These are phyloP conservation scores for Pythium utonaiense DNA, from an alignment of 352 stramenopile genomes.

Conservation along the genomic window DNA sequence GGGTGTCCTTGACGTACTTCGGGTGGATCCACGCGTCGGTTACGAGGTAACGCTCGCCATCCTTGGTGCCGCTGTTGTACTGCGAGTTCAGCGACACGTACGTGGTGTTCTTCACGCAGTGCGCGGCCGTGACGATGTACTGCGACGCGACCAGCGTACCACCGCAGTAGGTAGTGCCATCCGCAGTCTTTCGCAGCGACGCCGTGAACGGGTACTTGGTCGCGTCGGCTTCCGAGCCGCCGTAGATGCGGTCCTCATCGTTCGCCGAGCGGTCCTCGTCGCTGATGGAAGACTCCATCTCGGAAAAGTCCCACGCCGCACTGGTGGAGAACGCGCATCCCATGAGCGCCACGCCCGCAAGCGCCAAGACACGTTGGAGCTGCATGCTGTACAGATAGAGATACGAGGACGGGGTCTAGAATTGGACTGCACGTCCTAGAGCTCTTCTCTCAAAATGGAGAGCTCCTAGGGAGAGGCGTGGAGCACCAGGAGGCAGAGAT, in stretches of 20 bases:
- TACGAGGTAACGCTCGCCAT: slow-evolving; percentile 52
- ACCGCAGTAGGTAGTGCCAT: slow-evolving; percentile 52
- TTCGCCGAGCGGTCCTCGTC: slow-evolving; percentile 5
- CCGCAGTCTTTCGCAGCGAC: slow-evolving; percentile 42
- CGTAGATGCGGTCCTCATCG: slow-evolving; percentile 46
- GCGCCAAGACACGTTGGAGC: slow-evolving; percentile 18
- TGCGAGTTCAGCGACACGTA: slow-evolving; percentile 55
- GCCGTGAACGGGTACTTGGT: slow-evolving; percentile 53
- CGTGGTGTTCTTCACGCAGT: slow-evolving; percentile 51
- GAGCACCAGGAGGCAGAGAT: neutral
- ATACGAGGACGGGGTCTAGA: neutral
- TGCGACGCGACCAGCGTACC: slow-evolving; percentile 53
- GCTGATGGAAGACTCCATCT: neutral
- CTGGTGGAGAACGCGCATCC: slow-evolving; percentile 4
- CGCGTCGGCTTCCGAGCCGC: slow-evolving; percentile 48
- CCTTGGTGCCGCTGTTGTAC: slow-evolving; percentile 32
- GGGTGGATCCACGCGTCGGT: slow-evolving; percentile 41
- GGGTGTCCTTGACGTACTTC: slow-evolving; percentile 45
- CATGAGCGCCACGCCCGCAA: slow-evolving; percentile 11
- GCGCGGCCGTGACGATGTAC: slow-evolving; percentile 70
- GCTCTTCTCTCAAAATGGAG: slow-evolving; percentile 1
- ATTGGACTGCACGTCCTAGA: neutral
- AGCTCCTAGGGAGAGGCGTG: neutral
- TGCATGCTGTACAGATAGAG: slow-evolving; percentile 11
- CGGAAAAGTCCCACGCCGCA: slow-evolving; percentile 9